phyloP scores from a whole-genome alignment of 2,329 filamentous ascomycete genomes.

The Pestalotiopsis sp. region DNA sequence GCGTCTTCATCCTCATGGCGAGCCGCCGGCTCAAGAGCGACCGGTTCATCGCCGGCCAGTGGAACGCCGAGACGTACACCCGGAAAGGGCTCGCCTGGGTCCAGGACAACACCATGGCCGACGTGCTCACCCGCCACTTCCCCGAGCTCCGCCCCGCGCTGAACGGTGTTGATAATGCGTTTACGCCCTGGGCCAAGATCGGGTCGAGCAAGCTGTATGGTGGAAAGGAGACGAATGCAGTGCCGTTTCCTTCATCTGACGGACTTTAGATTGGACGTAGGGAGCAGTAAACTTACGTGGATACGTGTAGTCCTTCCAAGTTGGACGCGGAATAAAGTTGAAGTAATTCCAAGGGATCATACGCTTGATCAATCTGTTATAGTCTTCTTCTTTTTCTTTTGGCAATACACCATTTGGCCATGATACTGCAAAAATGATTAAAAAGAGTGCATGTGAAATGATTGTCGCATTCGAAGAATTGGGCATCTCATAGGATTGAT shows the following conservation, averaged over 20 bases:
- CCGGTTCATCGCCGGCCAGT: slow-evolving; percentile 44
- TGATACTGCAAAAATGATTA: too few relatives aligned
- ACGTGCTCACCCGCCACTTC: slow-evolving; percentile 45
- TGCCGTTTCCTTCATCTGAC: not conserved
- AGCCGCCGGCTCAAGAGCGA: slow-evolving; percentile 44
- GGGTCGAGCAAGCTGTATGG: slow-evolving; percentile 23
- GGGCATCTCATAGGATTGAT: too few relatives aligned
- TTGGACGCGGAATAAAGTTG: not conserved
- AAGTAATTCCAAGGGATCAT: too few relatives aligned
- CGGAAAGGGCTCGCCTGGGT: slow-evolving; percentile 45
- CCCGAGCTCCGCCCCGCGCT: slow-evolving; percentile 38
- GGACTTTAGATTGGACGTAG: not conserved
- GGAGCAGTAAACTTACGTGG: not conserved
- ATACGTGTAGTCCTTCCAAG: not conserved
- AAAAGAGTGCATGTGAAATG: too few relatives aligned
- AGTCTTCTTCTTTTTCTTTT: too few relatives aligned
- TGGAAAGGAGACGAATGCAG: slow-evolving; percentile 29
- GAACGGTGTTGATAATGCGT: slow-evolving; percentile 33
- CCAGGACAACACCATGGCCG: slow-evolving; percentile 43
- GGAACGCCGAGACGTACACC: slow-evolving; percentile 42
- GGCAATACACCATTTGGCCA: too few relatives aligned
- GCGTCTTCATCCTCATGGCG: slow-evolving; percentile 49
- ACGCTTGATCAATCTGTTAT: too few relatives aligned
- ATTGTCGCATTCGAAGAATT: too few relatives aligned
- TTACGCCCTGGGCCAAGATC: slow-evolving; percentile 34